A percentile compares a stretch with the other conserved stretches of the same genome.
Evolutionary conservation across 805 yeast genomes (phyloP).

Genomic region (Barnettozyma pratensis): DNA sequence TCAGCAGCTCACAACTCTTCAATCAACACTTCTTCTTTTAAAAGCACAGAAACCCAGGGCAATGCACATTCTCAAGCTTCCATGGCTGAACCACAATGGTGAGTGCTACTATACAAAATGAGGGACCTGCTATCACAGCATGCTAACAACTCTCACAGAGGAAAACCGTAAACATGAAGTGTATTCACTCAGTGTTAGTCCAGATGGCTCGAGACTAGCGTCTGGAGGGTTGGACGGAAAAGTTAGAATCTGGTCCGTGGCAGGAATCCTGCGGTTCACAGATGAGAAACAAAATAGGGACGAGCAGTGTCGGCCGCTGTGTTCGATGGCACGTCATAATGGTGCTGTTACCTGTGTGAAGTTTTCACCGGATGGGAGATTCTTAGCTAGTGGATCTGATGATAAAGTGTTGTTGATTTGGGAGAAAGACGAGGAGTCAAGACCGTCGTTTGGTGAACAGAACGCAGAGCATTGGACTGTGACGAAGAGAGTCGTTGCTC

Average conservation of each 20-base stretch:
- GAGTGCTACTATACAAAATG: conserved; percentile 10
- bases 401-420: conserved; percentile 88
- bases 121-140: no score
- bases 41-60: neutral
- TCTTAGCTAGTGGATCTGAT: conserved; percentile 91
- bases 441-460: conserved; percentile 63
- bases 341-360: conserved; percentile 95
- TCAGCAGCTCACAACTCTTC: neutral
- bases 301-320: conserved; percentile 51
- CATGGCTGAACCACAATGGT: conserved; percentile 65
- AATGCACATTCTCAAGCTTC: conserved; percentile 64
- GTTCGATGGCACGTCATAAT: conserved; percentile 91
- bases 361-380: conserved; percentile 89
- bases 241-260: conserved; percentile 81
- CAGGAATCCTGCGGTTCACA: conserved; percentile 40
- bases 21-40: neutral
- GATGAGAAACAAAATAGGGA: conserved; percentile 25
- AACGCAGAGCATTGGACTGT: conserved; percentile 95
- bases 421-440: conserved; percentile 75
- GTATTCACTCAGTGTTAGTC: conserved; percentile 73
- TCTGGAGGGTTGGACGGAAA: conserved; percentile 95
- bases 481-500: conserved; percentile 87
- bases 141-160: conserved; percentile 35
- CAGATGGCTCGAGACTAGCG: conserved; percentile 81
- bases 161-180: conserved; percentile 80